A percentile compares a stretch with the other conserved stretches of the same genome.
Evolutionary conservation across 768 basidiomycete species (phyloP).

Genomic region (Kwoniella dendrophila): DNA sequence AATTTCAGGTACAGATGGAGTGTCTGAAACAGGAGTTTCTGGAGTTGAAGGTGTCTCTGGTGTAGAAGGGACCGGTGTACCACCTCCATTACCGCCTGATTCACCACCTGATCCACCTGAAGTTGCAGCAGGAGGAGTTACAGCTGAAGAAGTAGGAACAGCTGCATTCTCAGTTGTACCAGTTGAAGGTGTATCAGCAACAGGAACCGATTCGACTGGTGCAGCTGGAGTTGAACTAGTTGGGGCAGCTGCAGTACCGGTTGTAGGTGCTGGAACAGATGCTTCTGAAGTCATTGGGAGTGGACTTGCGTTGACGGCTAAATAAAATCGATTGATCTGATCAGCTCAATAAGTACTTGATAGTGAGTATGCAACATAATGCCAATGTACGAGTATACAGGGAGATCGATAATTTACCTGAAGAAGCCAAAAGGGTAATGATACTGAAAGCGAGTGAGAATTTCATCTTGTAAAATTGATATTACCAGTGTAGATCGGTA

Average conservation of each 20-base stretch:
- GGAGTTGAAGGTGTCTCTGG: not conserved
- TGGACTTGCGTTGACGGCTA: not conserved
- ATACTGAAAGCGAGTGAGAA: constrained; percentile 21
- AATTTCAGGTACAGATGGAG: not conserved
- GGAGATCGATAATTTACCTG: not conserved
- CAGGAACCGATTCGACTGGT: not conserved
- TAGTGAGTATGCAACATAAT: not conserved
- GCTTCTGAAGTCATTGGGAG: constrained; percentile 5
- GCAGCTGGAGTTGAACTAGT: not conserved
- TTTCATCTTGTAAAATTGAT: constrained; percentile 1
- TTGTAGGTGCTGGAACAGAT: not conserved
- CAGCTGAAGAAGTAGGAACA: not conserved
- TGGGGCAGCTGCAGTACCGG: not conserved
- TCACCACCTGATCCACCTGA: constrained; percentile 8
- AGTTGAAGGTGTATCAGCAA: not conserved
- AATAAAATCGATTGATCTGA: not conserved
- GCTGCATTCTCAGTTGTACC: constrained; percentile 9
- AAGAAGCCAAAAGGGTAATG: constrained; percentile 12
- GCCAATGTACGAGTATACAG: not conserved
- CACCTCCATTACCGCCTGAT: not conserved
- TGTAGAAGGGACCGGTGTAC: constrained; percentile 7
- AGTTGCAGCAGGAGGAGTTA: not conserved
- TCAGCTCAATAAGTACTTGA: no score
- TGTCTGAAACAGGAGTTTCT: not conserved
- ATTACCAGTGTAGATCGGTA: not conserved